Conservation (phyloP, 2,329 filamentous ascomycete species). For the Hymenoscyphus salicellus region DNA sequence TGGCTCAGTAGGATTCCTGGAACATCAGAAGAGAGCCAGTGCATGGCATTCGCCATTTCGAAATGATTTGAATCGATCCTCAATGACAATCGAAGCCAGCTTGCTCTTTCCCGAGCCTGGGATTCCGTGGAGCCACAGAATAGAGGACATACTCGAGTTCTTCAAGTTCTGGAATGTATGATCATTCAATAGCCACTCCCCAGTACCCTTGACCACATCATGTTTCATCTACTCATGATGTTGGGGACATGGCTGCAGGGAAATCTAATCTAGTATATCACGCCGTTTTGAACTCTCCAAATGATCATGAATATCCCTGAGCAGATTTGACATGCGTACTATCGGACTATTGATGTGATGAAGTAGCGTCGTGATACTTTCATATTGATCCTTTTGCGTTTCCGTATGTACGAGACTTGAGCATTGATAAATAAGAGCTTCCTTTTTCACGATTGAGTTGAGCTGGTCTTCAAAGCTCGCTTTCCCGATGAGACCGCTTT, state of each 20-base stretch:
- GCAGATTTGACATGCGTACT: no score
- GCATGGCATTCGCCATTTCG: neutral
- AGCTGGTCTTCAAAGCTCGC: no score
- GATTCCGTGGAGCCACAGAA: slow-evolving; percentile 37
- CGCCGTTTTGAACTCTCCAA: slow-evolving; percentile 18
- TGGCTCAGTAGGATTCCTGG: slow-evolving; percentile 26
- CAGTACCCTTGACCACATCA: slow-evolving; percentile 19
- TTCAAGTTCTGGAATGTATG: slow-evolving; percentile 29
- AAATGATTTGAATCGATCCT: slow-evolving; percentile 7
- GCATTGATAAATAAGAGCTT: no score
- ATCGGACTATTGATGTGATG: no score
- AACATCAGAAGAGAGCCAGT: slow-evolving; percentile 34
- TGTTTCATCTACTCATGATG: slow-evolving; percentile 4
- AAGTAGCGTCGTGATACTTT: no score
- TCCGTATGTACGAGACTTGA: no score
- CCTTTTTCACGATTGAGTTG: no score
- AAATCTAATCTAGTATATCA: neutral
- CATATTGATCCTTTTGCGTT: no score
- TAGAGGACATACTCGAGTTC: slow-evolving; percentile 31
- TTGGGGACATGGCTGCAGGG: neutral
- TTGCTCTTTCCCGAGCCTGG: slow-evolving; percentile 32
- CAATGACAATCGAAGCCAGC: slow-evolving; percentile 25
- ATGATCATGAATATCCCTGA: no score
- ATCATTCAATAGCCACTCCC: slow-evolving; percentile 24
- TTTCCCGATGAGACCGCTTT: no score